Conservation (phyloP, 495 filamentous ascomycete species). For the Aspergillus leporis region DNA sequence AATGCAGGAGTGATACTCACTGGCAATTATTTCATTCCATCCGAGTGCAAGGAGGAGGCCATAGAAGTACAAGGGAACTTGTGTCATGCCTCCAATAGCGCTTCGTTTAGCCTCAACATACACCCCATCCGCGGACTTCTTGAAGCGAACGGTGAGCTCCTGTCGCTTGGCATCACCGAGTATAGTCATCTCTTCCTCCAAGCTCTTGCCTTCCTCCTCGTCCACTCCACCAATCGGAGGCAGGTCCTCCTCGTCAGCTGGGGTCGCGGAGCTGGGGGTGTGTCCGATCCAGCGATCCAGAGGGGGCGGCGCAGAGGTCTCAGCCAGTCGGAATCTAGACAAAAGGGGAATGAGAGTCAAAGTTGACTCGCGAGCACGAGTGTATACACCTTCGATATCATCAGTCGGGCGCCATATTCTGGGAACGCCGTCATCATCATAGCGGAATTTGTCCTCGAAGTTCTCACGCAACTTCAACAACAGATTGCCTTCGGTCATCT, state of each 20-base stretch:
- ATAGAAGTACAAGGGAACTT: slow-evolving; percentile 94
- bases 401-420: slow-evolving; percentile 96
- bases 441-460: slow-evolving; percentile 98
- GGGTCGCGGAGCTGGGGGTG: slow-evolving; percentile 70
- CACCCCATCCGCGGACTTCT: slow-evolving; percentile 94
- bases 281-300: slow-evolving; percentile 79
- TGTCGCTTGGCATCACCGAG: slow-evolving; percentile 82
- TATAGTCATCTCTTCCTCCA: slow-evolving; percentile 95
- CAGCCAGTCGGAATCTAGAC: slow-evolving; percentile 73
- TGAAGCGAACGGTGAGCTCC: slow-evolving; percentile 91
- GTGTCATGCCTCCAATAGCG: slow-evolving; percentile 91
- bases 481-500: slow-evolving; percentile 96
- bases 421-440: slow-evolving; percentile 92
- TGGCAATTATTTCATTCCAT: slow-evolving; percentile 94
- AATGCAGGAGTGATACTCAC: slow-evolving; percentile 50
- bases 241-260: slow-evolving; percentile 88
- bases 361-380: slow-evolving; percentile 85
- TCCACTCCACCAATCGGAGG: slow-evolving; percentile 85
- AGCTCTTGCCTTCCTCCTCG: slow-evolving; percentile 86
- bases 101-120: slow-evolving; percentile 97
- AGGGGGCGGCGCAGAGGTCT: slow-evolving; percentile 72
- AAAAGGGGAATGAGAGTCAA: slow-evolving; percentile 86
- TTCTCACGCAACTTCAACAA: slow-evolving; percentile 95
- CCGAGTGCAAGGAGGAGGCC: slow-evolving; percentile 83
- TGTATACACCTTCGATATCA: slow-evolving; percentile 95